phyloP scores from a whole-genome alignment of 805 yeast genomes.

The Candida chauliodis region DNA sequence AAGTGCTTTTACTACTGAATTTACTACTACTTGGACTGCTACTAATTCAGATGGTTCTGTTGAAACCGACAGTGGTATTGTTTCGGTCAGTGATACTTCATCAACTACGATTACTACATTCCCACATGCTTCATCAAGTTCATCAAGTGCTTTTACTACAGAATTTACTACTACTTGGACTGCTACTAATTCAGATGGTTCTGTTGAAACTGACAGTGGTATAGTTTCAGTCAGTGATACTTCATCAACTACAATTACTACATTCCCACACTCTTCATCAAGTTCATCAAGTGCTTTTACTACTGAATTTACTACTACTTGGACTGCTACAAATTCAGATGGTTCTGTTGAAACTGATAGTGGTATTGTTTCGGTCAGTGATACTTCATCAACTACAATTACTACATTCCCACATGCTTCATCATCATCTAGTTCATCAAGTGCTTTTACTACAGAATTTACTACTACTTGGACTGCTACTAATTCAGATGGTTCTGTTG shows the following conservation, averaged over 20 bases:
- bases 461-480: too few species aligned
- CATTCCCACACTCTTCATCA: constrained; percentile 3
- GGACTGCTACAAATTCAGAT: constrained; percentile 12
- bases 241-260: constrained; percentile 3
- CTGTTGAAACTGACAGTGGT: constrained; percentile 12
- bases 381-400: constrained; percentile 3
- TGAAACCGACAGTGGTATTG: constrained; percentile 15
- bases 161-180: constrained; percentile 7
- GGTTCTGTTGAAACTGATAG: constrained; percentile 11
- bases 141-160: not conserved
- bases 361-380: constrained; percentile 12
- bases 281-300: not conserved
- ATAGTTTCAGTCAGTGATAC: constrained; percentile 10
- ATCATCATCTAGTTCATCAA: too few species aligned
- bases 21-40: constrained; percentile 8
- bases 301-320: constrained; percentile 7
- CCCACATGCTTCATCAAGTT: not conserved
- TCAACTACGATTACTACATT: constrained; percentile 6
- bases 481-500: too few species aligned
- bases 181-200: constrained; percentile 12
- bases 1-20: constrained; percentile 1
- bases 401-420: constrained; percentile 4
- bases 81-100: constrained; percentile 4
- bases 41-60: constrained; percentile 11
- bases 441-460: too few species aligned